Evolutionary conservation across 148 eudicot genomes (phyloP).

Genomic region (Fagopyrum homotropicum): DNA sequence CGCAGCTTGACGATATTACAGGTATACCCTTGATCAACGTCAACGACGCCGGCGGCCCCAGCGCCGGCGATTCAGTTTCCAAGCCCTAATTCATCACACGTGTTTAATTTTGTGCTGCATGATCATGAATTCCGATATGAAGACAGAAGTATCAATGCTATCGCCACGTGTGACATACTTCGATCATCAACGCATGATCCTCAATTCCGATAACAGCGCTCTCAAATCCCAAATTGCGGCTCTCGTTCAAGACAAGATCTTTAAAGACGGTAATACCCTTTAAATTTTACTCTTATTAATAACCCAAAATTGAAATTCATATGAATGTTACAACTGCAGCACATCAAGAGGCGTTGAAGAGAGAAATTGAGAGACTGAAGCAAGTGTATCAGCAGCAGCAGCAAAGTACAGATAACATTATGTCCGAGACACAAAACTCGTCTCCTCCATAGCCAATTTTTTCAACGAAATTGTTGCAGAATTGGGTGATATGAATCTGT

Average conservation of each 20-base stretch:
- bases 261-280: constrained; percentile 66
- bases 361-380: constrained; percentile 57
- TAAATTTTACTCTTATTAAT: not conserved
- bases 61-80: too few relatives aligned
- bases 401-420: too few relatives aligned
- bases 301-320: not conserved
- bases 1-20: constrained; percentile 71
- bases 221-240: constrained; percentile 88
- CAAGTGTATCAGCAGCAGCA: constrained; percentile 39
- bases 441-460: not conserved
- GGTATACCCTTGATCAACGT: constrained; percentile 20
- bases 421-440: too few relatives aligned
- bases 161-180: constrained; percentile 84
- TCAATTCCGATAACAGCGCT: constrained; percentile 67
- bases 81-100: too few relatives aligned
- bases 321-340: constrained; percentile 27
- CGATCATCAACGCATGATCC: constrained; percentile 80
- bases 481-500: too few relatives aligned
- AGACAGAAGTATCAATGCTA: constrained; percentile 78
- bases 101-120: constrained; percentile 5
- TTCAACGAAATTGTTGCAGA: not conserved
- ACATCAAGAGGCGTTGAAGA: constrained; percentile 58
- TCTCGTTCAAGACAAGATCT: constrained; percentile 84
- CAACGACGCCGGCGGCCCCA: too few relatives aligned
- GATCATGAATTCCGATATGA: not conserved